These are phyloP conservation scores for Kockiozyma suomiensis DNA, from an alignment of 805 yeast species.

Conservation along the genomic window DNA sequence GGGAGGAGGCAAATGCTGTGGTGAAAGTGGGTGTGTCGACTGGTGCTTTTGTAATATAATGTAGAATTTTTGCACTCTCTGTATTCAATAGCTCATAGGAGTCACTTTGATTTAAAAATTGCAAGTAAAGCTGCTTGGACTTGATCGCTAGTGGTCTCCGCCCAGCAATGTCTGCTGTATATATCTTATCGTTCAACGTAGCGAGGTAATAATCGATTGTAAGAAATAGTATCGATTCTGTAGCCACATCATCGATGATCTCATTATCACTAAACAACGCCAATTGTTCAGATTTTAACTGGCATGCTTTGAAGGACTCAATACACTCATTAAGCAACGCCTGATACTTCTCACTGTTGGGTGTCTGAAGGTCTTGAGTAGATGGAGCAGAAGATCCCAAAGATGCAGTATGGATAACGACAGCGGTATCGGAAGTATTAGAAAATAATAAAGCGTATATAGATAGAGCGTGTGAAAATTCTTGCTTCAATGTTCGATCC, in stretches of 20 bases:
- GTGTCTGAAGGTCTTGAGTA: not conserved
- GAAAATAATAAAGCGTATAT: slow-evolving; percentile 17
- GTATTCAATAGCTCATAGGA: slow-evolving; percentile 19
- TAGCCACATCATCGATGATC: slow-evolving; percentile 64
- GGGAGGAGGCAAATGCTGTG: slow-evolving; percentile 4
- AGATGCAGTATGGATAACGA: not conserved
- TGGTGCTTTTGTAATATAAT: slow-evolving; percentile 14
- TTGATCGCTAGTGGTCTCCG: slow-evolving; percentile 24
- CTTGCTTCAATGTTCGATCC: slow-evolving; percentile 27
- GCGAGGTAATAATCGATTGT: slow-evolving; percentile 64
- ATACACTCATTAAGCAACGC: slow-evolving; percentile 8
- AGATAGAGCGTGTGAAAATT: slow-evolving; percentile 19
- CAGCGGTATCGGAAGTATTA: not conserved
- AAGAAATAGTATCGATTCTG: slow-evolving; percentile 56
- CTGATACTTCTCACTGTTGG: slow-evolving; percentile 21
- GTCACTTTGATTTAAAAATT: slow-evolving; percentile 24
- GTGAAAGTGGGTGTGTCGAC: slow-evolving; percentile 20
- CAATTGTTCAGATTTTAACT: slow-evolving; percentile 42
- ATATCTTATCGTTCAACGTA: slow-evolving; percentile 40
- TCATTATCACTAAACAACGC: slow-evolving; percentile 75
- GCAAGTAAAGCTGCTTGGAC: slow-evolving; percentile 20
- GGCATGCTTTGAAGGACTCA: slow-evolving; percentile 9
- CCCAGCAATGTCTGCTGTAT: slow-evolving; percentile 2
- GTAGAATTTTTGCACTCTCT: slow-evolving; percentile 8
- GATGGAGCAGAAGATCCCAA: not conserved